Evolutionary conservation across 2,329 filamentous ascomycete genomes (phyloP).

Genomic region (Fusarium chuoi): DNA sequence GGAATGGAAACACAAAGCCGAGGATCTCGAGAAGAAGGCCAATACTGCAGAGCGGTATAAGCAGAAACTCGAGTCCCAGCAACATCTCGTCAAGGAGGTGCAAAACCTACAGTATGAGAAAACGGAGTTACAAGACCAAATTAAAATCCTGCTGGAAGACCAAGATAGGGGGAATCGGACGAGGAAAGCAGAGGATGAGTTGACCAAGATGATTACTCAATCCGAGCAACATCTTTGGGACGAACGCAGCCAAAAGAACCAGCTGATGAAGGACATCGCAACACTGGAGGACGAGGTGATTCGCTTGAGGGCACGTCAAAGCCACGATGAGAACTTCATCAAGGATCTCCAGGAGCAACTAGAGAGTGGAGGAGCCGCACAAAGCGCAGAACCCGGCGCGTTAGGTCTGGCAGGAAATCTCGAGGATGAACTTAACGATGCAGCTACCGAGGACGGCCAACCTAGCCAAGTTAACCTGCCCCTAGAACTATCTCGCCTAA

Average conservation of each 20-base stretch:
- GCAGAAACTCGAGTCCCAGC: constrained; percentile 69
- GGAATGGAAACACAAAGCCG: constrained; percentile 67
- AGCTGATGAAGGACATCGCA: constrained; percentile 58
- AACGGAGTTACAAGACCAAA: constrained; percentile 62
- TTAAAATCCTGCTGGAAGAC: constrained; percentile 51
- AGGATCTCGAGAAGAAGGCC: constrained; percentile 69
- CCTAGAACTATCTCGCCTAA: constrained; percentile 67
- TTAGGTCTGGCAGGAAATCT: constrained; percentile 55
- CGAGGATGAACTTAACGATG: constrained; percentile 69
- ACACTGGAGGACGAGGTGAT: constrained; percentile 59
- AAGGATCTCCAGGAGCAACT: constrained; percentile 70
- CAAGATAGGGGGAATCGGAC: constrained; percentile 48
- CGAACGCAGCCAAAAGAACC: constrained; percentile 57
- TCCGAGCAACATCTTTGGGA: constrained; percentile 56
- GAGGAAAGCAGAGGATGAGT: constrained; percentile 52
- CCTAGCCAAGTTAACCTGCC: constrained; percentile 52
- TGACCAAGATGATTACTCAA: constrained; percentile 55
- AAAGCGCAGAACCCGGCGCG: constrained; percentile 31
- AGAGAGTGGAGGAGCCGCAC: constrained; percentile 48
- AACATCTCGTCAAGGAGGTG: constrained; percentile 65
- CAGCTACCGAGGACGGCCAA: constrained; percentile 51
- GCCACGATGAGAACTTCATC: constrained; percentile 64
- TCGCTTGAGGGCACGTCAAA: constrained; percentile 58
- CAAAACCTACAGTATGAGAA: constrained; percentile 65
- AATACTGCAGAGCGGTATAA: constrained; percentile 71